Evolutionary conservation across 2,329 filamentous ascomycete species (phyloP), one percentile per base, ranked within the genome.

Genomic region (Aureobasidium sp.): DNA sequence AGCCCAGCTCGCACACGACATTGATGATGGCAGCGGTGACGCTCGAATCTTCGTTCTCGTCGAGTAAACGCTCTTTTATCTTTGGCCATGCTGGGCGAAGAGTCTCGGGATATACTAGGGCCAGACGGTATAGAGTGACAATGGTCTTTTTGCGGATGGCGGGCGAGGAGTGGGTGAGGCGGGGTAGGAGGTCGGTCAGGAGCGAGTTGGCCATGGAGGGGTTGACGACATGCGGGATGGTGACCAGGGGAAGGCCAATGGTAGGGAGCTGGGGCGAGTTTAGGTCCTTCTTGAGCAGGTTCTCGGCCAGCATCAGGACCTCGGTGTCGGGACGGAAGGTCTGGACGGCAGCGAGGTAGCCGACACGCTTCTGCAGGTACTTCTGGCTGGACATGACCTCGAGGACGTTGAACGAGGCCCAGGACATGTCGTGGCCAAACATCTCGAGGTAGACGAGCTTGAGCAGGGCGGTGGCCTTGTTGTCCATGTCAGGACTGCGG

Each of bases 391-490:
- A 96, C 94, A 99, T 99, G 77, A 99, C 94, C 78, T 99, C 94
- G 52, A 99, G 87, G 58, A 97, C 93, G 74, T 99, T 90, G 77
- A 99, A 99, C 14, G 92, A 92, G 4, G 94, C 94, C 94, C 94
- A 99, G 3, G 93, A 97, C 94, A 99, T 99, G 76, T 97, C 94
- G 74, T 97, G 90, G 15, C 94, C 94, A 68, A 97, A 92, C 94
- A 99, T 99, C 75, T 99, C 94, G 67, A 99, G 85, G 74, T 99
- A 99, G 59, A 97, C 88, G 69, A 99, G 84, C 80, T 99, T 99
- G 71, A 99, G 81, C 60, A 99, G 82, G 49, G 94, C 94, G 37
- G 91, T 97, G 22, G 94, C 92, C 81, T 99, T 99, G 76, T 96
- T 84, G 78, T 97, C 89, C 89, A 97, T 94, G 76, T 99, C 94